Conservation (phyloP, 2,329 filamentous ascomycete genomes). For the Parastagonospora avenae region DNA sequence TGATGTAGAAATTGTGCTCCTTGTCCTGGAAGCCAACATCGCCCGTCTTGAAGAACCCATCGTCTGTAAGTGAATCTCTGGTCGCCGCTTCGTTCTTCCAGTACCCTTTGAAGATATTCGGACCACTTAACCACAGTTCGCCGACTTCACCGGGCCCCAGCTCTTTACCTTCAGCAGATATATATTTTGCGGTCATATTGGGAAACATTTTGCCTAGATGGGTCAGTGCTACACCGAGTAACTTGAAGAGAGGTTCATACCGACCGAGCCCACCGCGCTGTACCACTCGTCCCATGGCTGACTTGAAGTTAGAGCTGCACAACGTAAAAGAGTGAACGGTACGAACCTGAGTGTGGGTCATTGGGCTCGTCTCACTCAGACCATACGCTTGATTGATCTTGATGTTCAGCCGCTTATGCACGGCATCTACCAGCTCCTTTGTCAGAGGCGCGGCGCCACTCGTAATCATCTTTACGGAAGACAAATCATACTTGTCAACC, state of each 20-base stretch:
- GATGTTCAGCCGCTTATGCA: conserved; percentile 70
- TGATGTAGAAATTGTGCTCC: conserved; percentile 37
- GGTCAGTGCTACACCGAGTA: neutral
- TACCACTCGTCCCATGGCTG: conserved; percentile 34
- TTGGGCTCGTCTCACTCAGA: conserved; percentile 30
- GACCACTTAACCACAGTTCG: conserved; percentile 71
- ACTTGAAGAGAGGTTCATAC: neutral
- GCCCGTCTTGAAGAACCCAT: conserved; percentile 62
- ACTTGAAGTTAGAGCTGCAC: neutral
- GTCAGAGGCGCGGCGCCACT: conserved; percentile 85
- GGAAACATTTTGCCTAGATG: conserved; percentile 69
- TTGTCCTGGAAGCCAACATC: conserved; percentile 35
- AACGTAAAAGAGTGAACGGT: neutral
- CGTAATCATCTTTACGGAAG: conserved; percentile 78
- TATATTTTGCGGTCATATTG: conserved; percentile 80
- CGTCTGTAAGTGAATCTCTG: conserved; percentile 68
- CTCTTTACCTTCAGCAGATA: conserved; percentile 62
- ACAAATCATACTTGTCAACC: conserved; percentile 79
- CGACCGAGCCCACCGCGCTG: conserved; percentile 67
- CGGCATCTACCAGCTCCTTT: conserved; percentile 73
- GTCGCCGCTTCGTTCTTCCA: conserved; percentile 74
- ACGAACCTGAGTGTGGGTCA: conserved; percentile 31
- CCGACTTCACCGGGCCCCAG: conserved; percentile 64
- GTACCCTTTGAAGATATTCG: conserved; percentile 80
- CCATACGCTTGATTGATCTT: conserved; percentile 34